Evolutionary conservation across 805 yeast species (phyloP).

Genomic region (Teunomyces pallodes): DNA sequence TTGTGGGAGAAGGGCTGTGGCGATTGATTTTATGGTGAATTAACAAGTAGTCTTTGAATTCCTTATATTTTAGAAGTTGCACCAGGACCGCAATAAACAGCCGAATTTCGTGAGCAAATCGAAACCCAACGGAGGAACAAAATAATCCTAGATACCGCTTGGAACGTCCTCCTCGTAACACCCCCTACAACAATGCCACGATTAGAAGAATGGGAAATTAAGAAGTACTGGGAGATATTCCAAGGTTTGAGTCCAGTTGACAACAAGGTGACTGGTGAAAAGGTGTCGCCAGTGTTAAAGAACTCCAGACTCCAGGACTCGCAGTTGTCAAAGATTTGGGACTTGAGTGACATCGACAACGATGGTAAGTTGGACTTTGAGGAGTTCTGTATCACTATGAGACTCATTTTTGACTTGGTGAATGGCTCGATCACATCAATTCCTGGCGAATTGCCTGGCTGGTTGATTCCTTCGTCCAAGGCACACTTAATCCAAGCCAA

Average conservation of each 20-base stretch:
- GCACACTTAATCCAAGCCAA: constrained; percentile 84
- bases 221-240: constrained; percentile 97
- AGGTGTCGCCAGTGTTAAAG: constrained; percentile 80
- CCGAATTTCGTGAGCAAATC: not conserved
- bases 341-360: constrained; percentile 84
- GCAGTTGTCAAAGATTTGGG: constrained; percentile 86
- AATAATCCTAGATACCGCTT: not conserved
- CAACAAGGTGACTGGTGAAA: constrained; percentile 79
- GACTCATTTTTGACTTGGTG: constrained; percentile 86
- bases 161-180: not conserved
- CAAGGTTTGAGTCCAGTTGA: constrained; percentile 80
- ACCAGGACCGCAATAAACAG: constrained; percentile 1
- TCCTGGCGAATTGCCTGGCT: constrained; percentile 77
- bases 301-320: constrained; percentile 80
- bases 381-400: constrained; percentile 97
- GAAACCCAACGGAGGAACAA: constrained; percentile 1
- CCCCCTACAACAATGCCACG: constrained; percentile 47
- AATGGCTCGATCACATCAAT: constrained; percentile 59
- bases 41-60: too few relatives aligned
- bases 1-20: too few relatives aligned
- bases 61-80: too few relatives aligned
- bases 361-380: constrained; percentile 94
- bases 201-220: constrained; percentile 91
- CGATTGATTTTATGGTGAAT: too few relatives aligned
- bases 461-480: constrained; percentile 91